phyloP scores from a whole-genome alignment of 2,329 filamentous ascomycete species.

The Pyrenochaeta sp. region DNA sequence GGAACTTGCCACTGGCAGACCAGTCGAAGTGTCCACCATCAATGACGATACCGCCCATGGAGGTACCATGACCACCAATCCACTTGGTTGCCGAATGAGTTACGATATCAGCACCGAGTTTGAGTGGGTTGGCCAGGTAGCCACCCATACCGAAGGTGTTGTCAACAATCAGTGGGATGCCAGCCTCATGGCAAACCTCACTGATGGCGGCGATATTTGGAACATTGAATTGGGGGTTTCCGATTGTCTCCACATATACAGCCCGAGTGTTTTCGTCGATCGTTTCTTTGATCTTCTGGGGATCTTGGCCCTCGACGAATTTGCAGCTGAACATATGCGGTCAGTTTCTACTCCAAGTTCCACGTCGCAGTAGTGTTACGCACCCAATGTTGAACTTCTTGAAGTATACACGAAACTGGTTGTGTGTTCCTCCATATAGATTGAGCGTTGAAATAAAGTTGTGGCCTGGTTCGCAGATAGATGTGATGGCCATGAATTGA shows the following conservation, averaged over 20 bases:
- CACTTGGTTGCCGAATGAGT: conserved; percentile 38
- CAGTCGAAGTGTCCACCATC: conserved; percentile 38
- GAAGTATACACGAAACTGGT: conserved; percentile 49
- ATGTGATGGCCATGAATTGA: conserved; percentile 48
- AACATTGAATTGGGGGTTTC: conserved; percentile 31
- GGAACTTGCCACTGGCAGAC: conserved; percentile 27
- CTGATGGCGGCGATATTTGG: conserved; percentile 27
- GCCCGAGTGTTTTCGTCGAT: conserved; percentile 30
- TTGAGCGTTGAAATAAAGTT: conserved; percentile 50
- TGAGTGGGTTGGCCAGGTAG: conserved; percentile 26
- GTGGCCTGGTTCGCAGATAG: conserved; percentile 47
- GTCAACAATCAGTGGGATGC: conserved; percentile 32
- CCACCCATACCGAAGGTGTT: conserved; percentile 39
- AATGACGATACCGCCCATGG: conserved; percentile 35
- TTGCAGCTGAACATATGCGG: too few relatives aligned
- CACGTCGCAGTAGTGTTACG: too few relatives aligned
- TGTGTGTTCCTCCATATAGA: conserved; percentile 50
- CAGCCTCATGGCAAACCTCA: conserved; percentile 23
- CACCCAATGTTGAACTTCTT: conserved; percentile 50
- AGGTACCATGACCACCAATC: conserved; percentile 41
- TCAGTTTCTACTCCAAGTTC: too few relatives aligned
- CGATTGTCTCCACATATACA: conserved; percentile 33
- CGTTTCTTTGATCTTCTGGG: conserved; percentile 15
- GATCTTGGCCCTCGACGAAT: conserved; percentile 44
- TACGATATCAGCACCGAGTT: conserved; percentile 35